Conservation (phyloP, 139 green algal genomes). For the Tetraselmis chui region DNA sequence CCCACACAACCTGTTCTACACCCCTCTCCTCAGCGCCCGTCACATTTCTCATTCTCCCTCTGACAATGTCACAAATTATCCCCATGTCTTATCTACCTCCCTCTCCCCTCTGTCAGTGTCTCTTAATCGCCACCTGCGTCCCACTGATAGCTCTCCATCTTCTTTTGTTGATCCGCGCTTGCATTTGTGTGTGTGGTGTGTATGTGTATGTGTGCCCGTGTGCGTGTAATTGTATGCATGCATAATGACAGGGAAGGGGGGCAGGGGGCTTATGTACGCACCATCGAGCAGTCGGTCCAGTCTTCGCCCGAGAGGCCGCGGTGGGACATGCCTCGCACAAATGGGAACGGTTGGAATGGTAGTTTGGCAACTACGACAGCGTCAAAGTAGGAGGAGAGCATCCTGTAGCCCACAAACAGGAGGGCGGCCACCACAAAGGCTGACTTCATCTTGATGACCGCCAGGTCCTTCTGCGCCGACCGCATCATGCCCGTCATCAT, state of each 20-base stretch:
- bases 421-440: conserved; percentile 4
- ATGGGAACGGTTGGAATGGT: conserved; percentile 12
- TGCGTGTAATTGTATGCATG: too few relatives aligned
- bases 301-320: conserved; percentile 12
- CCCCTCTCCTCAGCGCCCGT: too few relatives aligned
- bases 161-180: too few relatives aligned
- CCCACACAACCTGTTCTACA: too few relatives aligned
- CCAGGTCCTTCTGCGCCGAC: conserved; percentile 7
- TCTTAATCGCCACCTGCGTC: too few relatives aligned
- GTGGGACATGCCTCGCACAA: conserved; percentile 11
- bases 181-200: too few relatives aligned
- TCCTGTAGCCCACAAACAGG: background rate
- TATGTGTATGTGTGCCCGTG: too few relatives aligned
- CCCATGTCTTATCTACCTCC: too few relatives aligned
- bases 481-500: background rate
- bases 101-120: too few relatives aligned
- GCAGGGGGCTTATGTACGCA: background rate
- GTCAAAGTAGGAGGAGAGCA: conserved; percentile 8
- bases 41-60: too few relatives aligned
- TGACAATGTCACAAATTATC: too few relatives aligned
- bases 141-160: too few relatives aligned
- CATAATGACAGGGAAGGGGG: background rate
- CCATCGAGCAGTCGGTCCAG: conserved; percentile 13
- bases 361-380: conserved; percentile 13
- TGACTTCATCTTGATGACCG: conserved; percentile 12